Base-by-base conservation (phyloP, 1,284 basidiomycete genomes). In the Ganoderma boninense region DNA sequence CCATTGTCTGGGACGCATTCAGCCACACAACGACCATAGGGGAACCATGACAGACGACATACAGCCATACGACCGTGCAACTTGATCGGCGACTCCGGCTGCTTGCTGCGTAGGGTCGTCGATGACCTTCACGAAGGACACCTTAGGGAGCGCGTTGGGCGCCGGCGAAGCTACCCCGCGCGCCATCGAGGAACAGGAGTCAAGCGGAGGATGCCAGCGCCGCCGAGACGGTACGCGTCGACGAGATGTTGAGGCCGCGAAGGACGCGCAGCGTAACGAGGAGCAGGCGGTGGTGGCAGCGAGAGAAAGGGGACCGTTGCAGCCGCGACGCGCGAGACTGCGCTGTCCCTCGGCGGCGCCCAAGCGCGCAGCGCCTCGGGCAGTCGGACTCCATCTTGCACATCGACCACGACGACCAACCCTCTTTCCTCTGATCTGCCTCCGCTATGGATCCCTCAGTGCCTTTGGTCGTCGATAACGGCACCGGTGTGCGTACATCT, bases 401-500 rank as follows among this genome's bases (percentile, higher is more conserved):
- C 68, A 69, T 72, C 67, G 65, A 68, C 73, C 62, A 70, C 70
- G 67, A 73, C 71, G 54, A 57, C 54, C 16, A 46, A 69, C 49
- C 57, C 69, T 60, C 66, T 64, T 64, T 65, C 52, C 60, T 26
- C 54, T 54, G 52, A 65, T 62, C 32, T 52, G 38, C n/a, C 42
- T 54, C 49, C 49, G 66, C 62, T 57, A 93, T 93, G 92, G 91
- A 92, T 76, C 78, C 87, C 69, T 86, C 86, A 74, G 80, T 87
- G 43, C 97, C 97, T 62, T 85, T 99, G 73, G 97, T 99, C 68
- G 96, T 99, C 65, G 97, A 99, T 81, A 98, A 98, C 77, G 97
- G 97, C 81, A 99, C 97, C 64, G 97, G 97, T 72, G 97, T 97
- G 84, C 82, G 95, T 83, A 73, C 3, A n/a, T 10, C 18, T 7